phyloP scores from a whole-genome alignment of 2,329 filamentous ascomycete genomes.

The Epichloe baconii region DNA sequence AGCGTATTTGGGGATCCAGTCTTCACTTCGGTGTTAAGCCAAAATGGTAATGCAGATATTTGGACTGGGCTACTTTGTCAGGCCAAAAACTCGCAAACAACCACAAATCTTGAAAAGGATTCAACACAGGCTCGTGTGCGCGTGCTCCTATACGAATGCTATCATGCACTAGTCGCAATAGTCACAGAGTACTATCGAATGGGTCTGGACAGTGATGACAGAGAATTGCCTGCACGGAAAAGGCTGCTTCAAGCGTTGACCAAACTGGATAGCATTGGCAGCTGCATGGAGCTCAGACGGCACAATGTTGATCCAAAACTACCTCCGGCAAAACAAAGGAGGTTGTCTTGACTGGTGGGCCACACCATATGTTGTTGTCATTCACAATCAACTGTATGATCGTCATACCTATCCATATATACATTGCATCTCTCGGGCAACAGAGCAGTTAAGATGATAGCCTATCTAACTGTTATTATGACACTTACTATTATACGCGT shows the following conservation, averaged over 20 bases:
- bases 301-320: constrained; percentile 26
- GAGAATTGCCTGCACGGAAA: constrained; percentile 40
- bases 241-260: constrained; percentile 34
- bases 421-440: neutral
- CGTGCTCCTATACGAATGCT: constrained; percentile 44
- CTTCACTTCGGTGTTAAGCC: constrained; percentile 35
- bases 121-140: constrained; percentile 25
- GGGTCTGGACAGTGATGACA: constrained; percentile 30
- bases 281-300: constrained; percentile 15
- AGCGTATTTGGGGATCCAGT: constrained; percentile 48
- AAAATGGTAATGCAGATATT: constrained; percentile 30
- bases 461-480: too few relatives aligned
- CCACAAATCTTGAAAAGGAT: neutral
- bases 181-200: constrained; percentile 44
- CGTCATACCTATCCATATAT: neutral
- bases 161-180: constrained; percentile 38
- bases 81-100: neutral
- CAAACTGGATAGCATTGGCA: constrained; percentile 29
- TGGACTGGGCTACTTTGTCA: constrained; percentile 30
- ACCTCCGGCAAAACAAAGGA: constrained; percentile 32
- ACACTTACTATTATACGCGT: too few relatives aligned
- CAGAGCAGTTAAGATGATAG: too few relatives aligned
- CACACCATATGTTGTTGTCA: neutral
- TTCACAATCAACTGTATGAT: neutral
- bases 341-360: constrained; percentile 9